Evolutionary conservation across 2,329 filamentous ascomycete species (phyloP).

Genomic region (Ophiostoma quercus): DNA sequence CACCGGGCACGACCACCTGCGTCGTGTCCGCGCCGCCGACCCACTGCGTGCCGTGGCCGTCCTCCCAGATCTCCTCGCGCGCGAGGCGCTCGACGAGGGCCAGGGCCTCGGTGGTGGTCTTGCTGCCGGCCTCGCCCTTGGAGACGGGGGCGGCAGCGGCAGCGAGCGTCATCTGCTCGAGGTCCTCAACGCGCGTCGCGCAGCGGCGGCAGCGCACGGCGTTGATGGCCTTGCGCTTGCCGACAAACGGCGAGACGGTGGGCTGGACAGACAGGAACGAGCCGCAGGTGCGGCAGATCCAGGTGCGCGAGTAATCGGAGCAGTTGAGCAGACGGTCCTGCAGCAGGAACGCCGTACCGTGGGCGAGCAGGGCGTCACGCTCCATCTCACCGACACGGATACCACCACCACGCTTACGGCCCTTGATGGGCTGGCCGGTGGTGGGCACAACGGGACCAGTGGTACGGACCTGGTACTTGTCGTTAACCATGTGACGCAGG

Average conservation of each 20-base stretch:
- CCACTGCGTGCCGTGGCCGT: slow-evolving; percentile 78
- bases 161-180: slow-evolving; percentile 51
- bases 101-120: slow-evolving; percentile 1
- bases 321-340: slow-evolving; percentile 97
- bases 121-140: slow-evolving; percentile 39
- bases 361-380: slow-evolving; percentile 86
- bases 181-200: slow-evolving; percentile 56
- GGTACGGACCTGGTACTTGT: slow-evolving; percentile 97
- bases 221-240: slow-evolving; percentile 60
- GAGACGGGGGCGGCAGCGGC: slow-evolving; percentile 46
- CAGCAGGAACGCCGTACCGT: slow-evolving; percentile 89
- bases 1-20: slow-evolving; percentile 85
- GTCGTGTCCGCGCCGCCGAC: slow-evolving; percentile 87
- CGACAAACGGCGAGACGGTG: slow-evolving; percentile 60
- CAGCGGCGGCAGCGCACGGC: slow-evolving; percentile 76
- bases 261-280: slow-evolving; percentile 86
- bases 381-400: slow-evolving; percentile 99
- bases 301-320: slow-evolving; percentile 83
- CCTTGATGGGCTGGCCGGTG: slow-evolving; percentile 95
- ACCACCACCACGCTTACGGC: slow-evolving; percentile 91
- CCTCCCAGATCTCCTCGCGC: slow-evolving; percentile 70
- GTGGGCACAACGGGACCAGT: slow-evolving; percentile 86
- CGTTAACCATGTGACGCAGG: slow-evolving; percentile 98
- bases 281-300: slow-evolving; percentile 84
- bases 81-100: slow-evolving; percentile 22